Conservation (phyloP, 108 stramenopile genomes). For the Nannochloropsis oceanica region DNA sequence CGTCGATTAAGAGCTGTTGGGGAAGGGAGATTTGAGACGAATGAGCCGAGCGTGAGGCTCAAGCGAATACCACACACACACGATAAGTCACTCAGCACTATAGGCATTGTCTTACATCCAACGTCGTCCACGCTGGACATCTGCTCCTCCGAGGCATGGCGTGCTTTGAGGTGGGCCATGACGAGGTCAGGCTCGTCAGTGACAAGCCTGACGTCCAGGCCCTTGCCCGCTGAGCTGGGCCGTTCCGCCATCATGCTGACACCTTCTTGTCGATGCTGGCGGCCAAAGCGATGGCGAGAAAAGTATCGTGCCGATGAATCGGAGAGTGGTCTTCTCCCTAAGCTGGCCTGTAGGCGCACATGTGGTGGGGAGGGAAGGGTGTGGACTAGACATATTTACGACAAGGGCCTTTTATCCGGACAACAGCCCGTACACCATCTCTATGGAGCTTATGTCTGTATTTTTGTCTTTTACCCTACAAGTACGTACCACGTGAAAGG, state of each 20-base stretch:
- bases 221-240: not conserved
- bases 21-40: not conserved
- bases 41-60: not conserved
- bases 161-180: constrained; percentile 11
- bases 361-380: too few species aligned
- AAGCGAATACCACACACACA: not conserved
- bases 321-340: too few species aligned
- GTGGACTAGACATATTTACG: too few species aligned
- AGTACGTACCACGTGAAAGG: not conserved
- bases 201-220: constrained; percentile 25
- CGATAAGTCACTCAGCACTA: not conserved
- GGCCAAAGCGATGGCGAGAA: too few species aligned
- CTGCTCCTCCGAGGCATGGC: constrained; percentile 16
- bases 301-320: too few species aligned
- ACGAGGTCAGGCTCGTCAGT: constrained; percentile 22
- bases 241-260: not conserved
- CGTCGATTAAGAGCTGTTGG: constrained; percentile 16
- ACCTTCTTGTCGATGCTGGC: not conserved
- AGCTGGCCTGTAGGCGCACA: too few species aligned
- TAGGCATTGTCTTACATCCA: constrained; percentile 6
- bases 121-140: constrained; percentile 11
- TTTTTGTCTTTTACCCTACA: not conserved
- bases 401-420: too few species aligned
- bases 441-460: too few species aligned
- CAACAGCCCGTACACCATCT: too few species aligned